These are phyloP conservation scores for Microcyclospora pomicola DNA, from an alignment of 2,329 filamentous ascomycete genomes.

Conservation along the genomic window DNA sequence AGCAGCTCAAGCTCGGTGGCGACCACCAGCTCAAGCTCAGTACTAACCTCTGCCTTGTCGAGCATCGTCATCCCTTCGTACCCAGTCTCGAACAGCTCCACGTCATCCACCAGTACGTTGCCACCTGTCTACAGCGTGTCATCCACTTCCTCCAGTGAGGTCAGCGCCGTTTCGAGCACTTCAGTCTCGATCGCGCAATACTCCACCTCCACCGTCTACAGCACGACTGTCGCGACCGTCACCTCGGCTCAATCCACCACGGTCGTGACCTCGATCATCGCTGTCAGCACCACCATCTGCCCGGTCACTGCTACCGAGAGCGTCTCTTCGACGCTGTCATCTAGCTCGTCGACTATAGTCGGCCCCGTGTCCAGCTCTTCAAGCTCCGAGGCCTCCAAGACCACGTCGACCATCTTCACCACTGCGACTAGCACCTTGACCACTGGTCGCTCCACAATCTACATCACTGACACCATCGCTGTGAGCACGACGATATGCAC, in stretches of 20 bases:
- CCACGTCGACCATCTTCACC: neutral
- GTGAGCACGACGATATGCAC: neutral
- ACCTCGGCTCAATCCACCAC: conserved; percentile 10
- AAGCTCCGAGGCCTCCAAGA: neutral
- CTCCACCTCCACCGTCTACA: conserved; percentile 12
- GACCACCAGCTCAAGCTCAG: no score
- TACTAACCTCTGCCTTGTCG: conserved; percentile 4
- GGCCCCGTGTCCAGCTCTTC: conserved; percentile 2
- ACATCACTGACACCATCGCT: neutral
- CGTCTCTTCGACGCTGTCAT: neutral
- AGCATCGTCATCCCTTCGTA: neutral
- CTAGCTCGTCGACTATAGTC: neutral
- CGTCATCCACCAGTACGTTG: no score
- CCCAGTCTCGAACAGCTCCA: no score
- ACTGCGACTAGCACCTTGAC: neutral
- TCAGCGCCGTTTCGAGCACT: neutral
- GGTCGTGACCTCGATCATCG: conserved; percentile 25
- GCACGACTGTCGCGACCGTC: conserved; percentile 11
- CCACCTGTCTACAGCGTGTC: no score
- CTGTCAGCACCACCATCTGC: conserved; percentile 29
- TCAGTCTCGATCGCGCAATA: neutral
- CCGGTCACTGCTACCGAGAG: conserved; percentile 18
- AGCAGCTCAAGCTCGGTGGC: conserved; percentile 1
- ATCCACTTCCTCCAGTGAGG: neutral
- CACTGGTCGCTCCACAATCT: neutral